Evolutionary conservation across 176 grass and related monocot species (phyloP).

Genomic region (sorghum (Sorghum bicolor)): Sorghum_bicolor_NCBIv3 NC_012870.2:15616001-15616500

Average conservation of each 20-base stretch:
- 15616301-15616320: slow-evolving; percentile 4
- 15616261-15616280: slow-evolving; percentile 4
- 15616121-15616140: background rate
- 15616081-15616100: background rate
- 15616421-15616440: no score
- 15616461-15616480: background rate
- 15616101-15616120: background rate
- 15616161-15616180: slow-evolving; percentile 14
- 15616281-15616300: background rate
- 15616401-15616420: background rate
- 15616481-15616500: background rate
- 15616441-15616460: slow-evolving; percentile 9
- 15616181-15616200: background rate
- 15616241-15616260: background rate
- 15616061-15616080: background rate
- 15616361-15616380: background rate
- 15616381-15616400: background rate
- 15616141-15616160: background rate
- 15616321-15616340: background rate
- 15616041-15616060: no score
- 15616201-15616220: background rate
- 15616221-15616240: background rate
- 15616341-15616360: background rate
- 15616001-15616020: background rate
- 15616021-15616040: no score